Percentiles rank a stretch among this genome's conserved stretches.
Evolutionary conservation across 495 filamentous ascomycete species (phyloP).

Genomic region (Beverwykella pulmonaria): DNA sequence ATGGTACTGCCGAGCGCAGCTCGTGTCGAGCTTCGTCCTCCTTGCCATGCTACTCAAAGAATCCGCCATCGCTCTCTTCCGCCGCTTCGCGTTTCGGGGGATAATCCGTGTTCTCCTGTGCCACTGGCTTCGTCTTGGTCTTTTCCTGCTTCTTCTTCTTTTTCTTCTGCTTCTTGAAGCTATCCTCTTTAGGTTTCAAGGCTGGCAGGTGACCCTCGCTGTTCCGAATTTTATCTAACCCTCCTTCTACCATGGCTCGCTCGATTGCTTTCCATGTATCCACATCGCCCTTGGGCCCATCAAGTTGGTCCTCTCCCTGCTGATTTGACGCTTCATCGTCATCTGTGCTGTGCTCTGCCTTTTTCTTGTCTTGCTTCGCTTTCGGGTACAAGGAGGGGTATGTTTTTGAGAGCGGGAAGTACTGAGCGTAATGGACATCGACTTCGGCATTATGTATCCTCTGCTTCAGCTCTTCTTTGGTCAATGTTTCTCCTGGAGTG

Average conservation of each 20-base stretch:
- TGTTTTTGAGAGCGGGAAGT: slow-evolving; percentile 75
- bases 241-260: slow-evolving; percentile 67
- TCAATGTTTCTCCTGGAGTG: slow-evolving; percentile 52
- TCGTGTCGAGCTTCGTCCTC: too few species aligned
- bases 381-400: slow-evolving; percentile 78
- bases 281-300: slow-evolving; percentile 48
- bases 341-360: slow-evolving; percentile 30
- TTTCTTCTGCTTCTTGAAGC: not conserved
- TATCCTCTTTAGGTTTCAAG: slow-evolving; percentile 1
- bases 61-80: slow-evolving; percentile 61
- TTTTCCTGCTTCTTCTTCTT: slow-evolving; percentile 11
- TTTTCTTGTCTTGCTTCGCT: slow-evolving; percentile 15
- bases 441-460: slow-evolving; percentile 69
- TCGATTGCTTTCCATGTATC: slow-evolving; percentile 72
- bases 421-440: slow-evolving; percentile 80
- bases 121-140: slow-evolving; percentile 23
- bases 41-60: slow-evolving; percentile 49
- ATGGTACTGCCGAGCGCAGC: too few species aligned
- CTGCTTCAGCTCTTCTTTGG: slow-evolving; percentile 46
- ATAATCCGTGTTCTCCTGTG: slow-evolving; percentile 13
- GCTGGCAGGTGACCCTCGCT: slow-evolving; percentile 47
- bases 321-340: slow-evolving; percentile 21
- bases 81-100: slow-evolving; percentile 38
- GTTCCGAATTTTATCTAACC: slow-evolving; percentile 52
- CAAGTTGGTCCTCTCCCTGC: not conserved